Evolutionary conservation across 768 basidiomycete species (phyloP).

Genomic region (Tricholoma sp.): DNA sequence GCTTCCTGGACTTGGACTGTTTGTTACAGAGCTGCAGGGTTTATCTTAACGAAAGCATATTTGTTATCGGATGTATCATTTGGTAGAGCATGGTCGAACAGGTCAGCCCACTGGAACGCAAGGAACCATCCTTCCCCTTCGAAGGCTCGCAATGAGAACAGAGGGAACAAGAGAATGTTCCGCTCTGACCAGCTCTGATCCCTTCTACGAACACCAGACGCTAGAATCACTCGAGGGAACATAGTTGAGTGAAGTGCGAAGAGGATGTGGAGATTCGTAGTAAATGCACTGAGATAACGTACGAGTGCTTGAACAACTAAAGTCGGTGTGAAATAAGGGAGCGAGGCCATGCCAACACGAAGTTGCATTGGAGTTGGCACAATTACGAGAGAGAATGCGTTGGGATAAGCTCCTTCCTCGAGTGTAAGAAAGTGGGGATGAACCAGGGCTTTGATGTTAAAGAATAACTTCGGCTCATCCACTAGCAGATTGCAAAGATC

Average conservation of each 20-base stretch:
- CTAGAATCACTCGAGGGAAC: conserved; percentile 12
- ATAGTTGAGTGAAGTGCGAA: conserved; percentile 5
- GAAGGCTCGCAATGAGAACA: background rate
- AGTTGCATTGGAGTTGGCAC: no score
- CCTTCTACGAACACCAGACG: conserved; percentile 8
- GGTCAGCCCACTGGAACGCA: conserved; percentile 1
- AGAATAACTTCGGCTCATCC: conserved; percentile 21
- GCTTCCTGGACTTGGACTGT: background rate
- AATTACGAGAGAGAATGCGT: conserved; percentile 14
- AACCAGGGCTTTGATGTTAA: conserved; percentile 20
- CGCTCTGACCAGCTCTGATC: conserved; percentile 15
- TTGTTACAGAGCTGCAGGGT: background rate
- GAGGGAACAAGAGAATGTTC: conserved; percentile 12
- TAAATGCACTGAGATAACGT: no score
- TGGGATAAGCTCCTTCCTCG: conserved; percentile 9
- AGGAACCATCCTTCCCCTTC: conserved; percentile 16
- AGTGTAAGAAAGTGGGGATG: conserved; percentile 20
- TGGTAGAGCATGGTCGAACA: no score
- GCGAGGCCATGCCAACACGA: no score
- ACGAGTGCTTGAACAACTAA: no score
- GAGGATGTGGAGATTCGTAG: no score
- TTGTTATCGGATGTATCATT: background rate
- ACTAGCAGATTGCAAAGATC: conserved; percentile 18
- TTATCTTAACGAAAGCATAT: conserved; percentile 1
- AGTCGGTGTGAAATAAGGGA: no score